Evolutionary conservation across 306 rosid species (phyloP).

Genomic region (Phaseolus lunatus): DNA sequence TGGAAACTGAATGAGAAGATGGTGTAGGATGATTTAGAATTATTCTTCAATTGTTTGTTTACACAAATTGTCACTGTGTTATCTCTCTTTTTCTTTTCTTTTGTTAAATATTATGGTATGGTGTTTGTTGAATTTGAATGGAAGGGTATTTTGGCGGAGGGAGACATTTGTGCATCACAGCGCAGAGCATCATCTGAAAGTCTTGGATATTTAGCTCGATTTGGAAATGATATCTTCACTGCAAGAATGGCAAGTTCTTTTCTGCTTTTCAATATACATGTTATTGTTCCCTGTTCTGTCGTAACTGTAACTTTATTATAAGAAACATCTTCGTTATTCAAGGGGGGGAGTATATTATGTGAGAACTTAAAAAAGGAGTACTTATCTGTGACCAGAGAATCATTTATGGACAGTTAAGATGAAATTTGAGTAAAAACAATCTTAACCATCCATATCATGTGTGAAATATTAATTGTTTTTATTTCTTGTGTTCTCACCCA

Average conservation of each 20-base stretch:
- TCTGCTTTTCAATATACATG: conserved; percentile 29
- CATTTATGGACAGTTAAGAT: background rate
- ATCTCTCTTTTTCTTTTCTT: background rate
- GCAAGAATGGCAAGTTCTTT: conserved; percentile 83
- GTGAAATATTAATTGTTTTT: background rate
- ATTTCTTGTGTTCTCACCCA: background rate
- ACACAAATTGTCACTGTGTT: conserved; percentile 4
- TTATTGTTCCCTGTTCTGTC: conserved; percentile 12
- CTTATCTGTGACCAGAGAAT: conserved; percentile 9
- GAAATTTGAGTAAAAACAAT: background rate
- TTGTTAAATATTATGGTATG: conserved; percentile 11
- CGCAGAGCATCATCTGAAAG: conserved; percentile 93
- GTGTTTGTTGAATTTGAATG: conserved; percentile 48
- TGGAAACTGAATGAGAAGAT: background rate
- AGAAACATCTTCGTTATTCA: conserved; percentile 2
- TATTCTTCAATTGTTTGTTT: conserved; percentile 8
- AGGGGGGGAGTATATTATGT: background rate
- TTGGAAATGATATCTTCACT: conserved; percentile 91
- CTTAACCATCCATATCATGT: background rate
- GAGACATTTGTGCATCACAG: conserved; percentile 89
- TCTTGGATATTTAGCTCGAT: conserved; percentile 91
- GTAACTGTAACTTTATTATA: conserved; percentile 35
- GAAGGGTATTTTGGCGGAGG: conserved; percentile 89
- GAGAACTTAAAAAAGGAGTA: background rate
- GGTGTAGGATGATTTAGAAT: conserved; percentile 4